These are phyloP conservation scores for Ceratocystis huliohia DNA, from an alignment of 2,329 filamentous ascomycete species.

Conservation along the genomic window DNA sequence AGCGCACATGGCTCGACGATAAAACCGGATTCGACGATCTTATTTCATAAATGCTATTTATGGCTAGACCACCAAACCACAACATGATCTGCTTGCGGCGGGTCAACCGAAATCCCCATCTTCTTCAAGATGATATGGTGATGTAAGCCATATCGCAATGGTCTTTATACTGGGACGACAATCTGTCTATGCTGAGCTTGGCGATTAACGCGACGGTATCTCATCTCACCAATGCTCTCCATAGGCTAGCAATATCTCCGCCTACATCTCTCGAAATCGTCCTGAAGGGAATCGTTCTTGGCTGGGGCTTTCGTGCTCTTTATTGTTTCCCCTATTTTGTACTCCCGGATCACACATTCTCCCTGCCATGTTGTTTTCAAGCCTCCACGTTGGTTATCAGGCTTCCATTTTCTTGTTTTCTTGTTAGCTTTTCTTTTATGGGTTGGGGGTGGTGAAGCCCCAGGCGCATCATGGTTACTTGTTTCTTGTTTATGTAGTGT, in stretches of 20 bases:
- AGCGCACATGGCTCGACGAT: neutral
- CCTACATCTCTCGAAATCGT: neutral
- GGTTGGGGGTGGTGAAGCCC: constrained; percentile 5
- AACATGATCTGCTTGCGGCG: neutral
- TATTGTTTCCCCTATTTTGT: constrained; percentile 9
- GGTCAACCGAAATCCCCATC: neutral
- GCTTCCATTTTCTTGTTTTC: neutral
- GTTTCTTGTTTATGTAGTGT: constrained; percentile 1
- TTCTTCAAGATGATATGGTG: neutral
- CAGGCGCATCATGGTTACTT: constrained; percentile 6
- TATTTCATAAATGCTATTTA: neutral
- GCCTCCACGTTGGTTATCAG: constrained; percentile 10
- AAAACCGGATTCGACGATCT: neutral
- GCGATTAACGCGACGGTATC: neutral
- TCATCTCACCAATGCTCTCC: neutral
- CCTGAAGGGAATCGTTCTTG: neutral
- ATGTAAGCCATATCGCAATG: neutral
- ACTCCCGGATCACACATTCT: neutral
- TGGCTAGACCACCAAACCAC: neutral
- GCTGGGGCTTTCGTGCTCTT: neutral
- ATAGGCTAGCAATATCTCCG: neutral
- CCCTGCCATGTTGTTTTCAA: constrained; percentile 13
- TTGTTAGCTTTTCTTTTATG: neutral
- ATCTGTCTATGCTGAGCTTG: neutral
- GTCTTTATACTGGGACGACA: neutral